phyloP scores from a whole-genome alignment of 331 rosid genomes.

The Prunus yedoensis region DNA sequence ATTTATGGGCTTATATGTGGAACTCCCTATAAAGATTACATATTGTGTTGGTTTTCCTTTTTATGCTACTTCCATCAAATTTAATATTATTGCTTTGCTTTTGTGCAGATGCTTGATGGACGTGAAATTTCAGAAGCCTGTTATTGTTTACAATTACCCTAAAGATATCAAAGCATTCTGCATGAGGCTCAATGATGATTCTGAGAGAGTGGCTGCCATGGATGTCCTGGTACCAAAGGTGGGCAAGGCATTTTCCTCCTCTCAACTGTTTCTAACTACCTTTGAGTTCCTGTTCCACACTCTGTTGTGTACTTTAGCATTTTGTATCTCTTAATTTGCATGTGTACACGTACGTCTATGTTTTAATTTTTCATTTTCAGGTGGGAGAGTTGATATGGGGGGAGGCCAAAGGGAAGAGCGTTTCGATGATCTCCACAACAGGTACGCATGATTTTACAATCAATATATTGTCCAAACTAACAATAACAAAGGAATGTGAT shows the following conservation, averaged over 20 bases:
- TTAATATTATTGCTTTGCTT: not conserved
- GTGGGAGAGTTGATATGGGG: conserved; percentile 67
- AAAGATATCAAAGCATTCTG: conserved; percentile 17
- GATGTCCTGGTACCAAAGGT: conserved; percentile 91
- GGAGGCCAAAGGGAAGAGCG: conserved; percentile 89
- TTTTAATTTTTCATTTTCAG: not conserved
- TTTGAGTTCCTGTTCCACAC: not conserved
- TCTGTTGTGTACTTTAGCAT: not conserved
- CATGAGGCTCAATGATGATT: conserved; percentile 78
- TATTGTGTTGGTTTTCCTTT: conserved; percentile 12
- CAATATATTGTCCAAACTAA: too few relatives aligned
- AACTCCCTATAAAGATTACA: not conserved
- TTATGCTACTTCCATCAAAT: not conserved
- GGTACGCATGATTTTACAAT: not conserved
- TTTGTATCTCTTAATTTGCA: not conserved
- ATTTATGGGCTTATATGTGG: too few relatives aligned
- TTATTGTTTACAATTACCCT: conserved; percentile 55
- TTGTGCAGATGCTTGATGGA: conserved; percentile 74
- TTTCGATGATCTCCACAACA: conserved; percentile 32
- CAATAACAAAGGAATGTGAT: too few relatives aligned
- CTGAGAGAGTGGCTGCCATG: conserved; percentile 78
- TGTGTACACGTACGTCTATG: not conserved
- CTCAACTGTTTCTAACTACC: too few relatives aligned
- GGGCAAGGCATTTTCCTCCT: not conserved
- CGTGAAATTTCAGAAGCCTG: conserved; percentile 80